Evolutionary conservation across 768 basidiomycete species (phyloP), one percentile per base, ranked within the genome.

Genomic region (Podaxis rugospora): DNA sequence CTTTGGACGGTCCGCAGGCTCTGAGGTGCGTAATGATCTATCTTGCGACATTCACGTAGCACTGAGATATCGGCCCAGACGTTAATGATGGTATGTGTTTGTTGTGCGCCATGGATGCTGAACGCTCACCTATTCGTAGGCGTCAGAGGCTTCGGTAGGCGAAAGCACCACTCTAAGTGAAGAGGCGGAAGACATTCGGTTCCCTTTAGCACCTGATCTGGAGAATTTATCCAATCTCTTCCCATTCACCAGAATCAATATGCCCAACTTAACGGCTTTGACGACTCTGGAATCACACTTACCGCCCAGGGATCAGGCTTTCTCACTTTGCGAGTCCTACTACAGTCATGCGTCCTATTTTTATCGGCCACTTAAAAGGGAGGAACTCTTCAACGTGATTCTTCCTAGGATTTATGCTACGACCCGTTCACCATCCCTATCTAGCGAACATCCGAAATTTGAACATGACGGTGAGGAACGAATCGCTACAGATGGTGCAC

Each of bases 1-100:
- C 66, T 86, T 86, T 65, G 87, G 87, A 16, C 75, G 83, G 27
- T 84, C 84, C 7, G 86, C 84, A 39, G 85, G 85, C 2, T 81
- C 84, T n/a, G 85, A 87, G 75, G 80, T 82, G 16, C n/a, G 57
- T 28, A 3, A 42, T 58, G 21, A 5, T 16, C 46, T 16, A 7
- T 16, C 23, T 32, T 10, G 39, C 7, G 16, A n/a, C 13, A 21
- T 25, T 32, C 57, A 35, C 21, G 10, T 55, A 10, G 39, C 28
- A 40, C 27, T 14, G 10, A 23, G 62, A 10, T 28, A 4, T 5
- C 51, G 5, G 36, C 23, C 1, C 42, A 80, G 79, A 78, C 76
- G 0, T 69, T 80, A 0, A 80, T 80, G 72, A 71, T 77, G 68
- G 76, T 75, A 63, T 58, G 66, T 60, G 32, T 39, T n/a, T 27